Conservation (phyloP, 345 rosid species). For the Citrus hindsii region DNA sequence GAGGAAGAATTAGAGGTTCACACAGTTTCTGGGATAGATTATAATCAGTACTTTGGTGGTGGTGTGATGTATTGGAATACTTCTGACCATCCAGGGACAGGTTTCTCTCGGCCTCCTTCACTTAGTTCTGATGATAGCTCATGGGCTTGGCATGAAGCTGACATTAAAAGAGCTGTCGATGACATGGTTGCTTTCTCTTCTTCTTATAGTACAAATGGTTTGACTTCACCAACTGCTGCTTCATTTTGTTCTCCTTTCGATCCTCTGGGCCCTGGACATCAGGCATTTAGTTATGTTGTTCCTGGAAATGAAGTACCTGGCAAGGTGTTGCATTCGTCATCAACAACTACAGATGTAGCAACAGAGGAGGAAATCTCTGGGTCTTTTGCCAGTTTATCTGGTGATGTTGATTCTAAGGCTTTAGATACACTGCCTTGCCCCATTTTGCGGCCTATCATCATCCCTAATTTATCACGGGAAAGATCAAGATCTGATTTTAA, state of each 20-base stretch:
- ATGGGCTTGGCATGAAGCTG: conserved; percentile 98
- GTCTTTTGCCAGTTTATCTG: conserved; percentile 50
- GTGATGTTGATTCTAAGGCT: conserved; percentile 64
- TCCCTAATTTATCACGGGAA: conserved; percentile 72
- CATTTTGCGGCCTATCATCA: conserved; percentile 83
- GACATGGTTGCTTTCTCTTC: conserved; percentile 98
- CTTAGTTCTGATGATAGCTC: conserved; percentile 98
- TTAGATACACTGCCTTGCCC: conserved; percentile 84
- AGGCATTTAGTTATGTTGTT: conserved; percentile 80
- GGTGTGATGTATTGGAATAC: conserved; percentile 99
- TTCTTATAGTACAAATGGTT: conserved; percentile 85
- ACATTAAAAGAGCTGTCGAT: conserved; percentile 91
- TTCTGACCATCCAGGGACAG: conserved; percentile 76
- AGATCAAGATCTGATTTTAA: conserved; percentile 66
- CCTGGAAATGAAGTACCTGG: conserved; percentile 79
- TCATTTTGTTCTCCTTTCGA: conserved; percentile 91
- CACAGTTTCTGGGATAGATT: conserved; percentile 80
- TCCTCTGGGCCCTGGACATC: conserved; percentile 70
- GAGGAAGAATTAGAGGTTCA: conserved; percentile 93
- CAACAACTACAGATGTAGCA: conserved; percentile 49
- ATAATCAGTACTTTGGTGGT: conserved; percentile 92
- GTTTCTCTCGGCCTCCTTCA: conserved; percentile 94
- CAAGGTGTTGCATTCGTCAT: conserved; percentile 56
- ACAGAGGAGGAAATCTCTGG: conserved; percentile 68
- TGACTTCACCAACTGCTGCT: conserved; percentile 92